A percentile compares a stretch with the other conserved stretches of the same genome.
phyloP scores from a whole-genome alignment of 2,329 filamentous ascomycete genomes.

The Paraconiothyrium sp. region DNA sequence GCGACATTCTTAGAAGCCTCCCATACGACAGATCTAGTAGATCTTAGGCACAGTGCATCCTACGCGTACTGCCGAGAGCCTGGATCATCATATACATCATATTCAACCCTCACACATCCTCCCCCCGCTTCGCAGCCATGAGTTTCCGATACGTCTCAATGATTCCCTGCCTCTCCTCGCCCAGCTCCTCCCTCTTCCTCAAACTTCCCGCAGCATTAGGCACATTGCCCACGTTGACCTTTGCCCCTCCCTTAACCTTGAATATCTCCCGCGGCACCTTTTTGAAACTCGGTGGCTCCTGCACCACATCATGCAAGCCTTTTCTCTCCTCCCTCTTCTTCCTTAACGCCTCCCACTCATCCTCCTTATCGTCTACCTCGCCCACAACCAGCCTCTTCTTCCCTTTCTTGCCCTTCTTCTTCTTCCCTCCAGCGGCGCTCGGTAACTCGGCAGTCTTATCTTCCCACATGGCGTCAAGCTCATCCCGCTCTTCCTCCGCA shows the following conservation, averaged over 20 bases:
- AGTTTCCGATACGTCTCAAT: conserved; percentile 77
- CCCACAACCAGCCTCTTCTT: conserved; percentile 62
- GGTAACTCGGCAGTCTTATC: conserved; percentile 71
- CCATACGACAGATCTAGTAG: too few species aligned
- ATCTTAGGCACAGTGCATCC: too few species aligned
- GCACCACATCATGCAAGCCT: conserved; percentile 67
- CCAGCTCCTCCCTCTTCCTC: conserved; percentile 76
- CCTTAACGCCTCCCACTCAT: conserved; percentile 81
- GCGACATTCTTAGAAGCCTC: too few species aligned
- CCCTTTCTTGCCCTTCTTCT: conserved; percentile 59
- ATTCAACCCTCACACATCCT: neutral
- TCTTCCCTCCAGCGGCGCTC: conserved; percentile 61
- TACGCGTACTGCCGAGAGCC: too few species aligned
- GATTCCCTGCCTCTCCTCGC: conserved; percentile 73
- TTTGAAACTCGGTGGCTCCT: conserved; percentile 79
- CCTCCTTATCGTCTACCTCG: conserved; percentile 65
- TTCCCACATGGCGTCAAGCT: conserved; percentile 69
- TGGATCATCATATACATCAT: too few species aligned
- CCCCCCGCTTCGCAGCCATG: conserved; percentile 60
- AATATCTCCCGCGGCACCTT: conserved; percentile 70
- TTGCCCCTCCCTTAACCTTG: conserved; percentile 70
- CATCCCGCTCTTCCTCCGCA: conserved; percentile 69
- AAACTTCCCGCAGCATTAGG: conserved; percentile 76
- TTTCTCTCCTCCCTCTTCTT: conserved; percentile 64
- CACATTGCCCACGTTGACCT: conserved; percentile 73